Base-by-base conservation (phyloP, 139 green algal species). In the Closterium sp. region DNA sequence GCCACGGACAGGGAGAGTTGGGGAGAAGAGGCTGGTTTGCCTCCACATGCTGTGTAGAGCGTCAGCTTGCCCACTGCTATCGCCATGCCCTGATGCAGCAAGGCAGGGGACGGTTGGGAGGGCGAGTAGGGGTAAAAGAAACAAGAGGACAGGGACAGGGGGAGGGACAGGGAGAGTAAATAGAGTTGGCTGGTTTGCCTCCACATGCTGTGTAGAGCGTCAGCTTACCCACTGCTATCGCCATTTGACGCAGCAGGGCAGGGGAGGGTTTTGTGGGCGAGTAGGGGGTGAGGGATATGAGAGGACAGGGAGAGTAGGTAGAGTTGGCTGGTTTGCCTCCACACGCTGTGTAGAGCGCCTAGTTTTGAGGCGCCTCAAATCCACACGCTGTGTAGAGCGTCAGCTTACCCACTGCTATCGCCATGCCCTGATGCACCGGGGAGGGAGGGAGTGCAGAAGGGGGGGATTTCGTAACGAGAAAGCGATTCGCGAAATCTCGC, bases 21-120 rank as follows among this genome's bases (percentile, higher is more conserved):
- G 24, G 27, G 9, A 9, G 27, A 9, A 9, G 22, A 9, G 27
- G 27, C 6, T 31, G n/a, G 79, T n/a, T n/a, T 62, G 62, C 96
- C 96, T 94, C 73, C 95, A 92, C 17, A 86, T 88, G 70, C 95
- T 91, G 96, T 97, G 95, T 97, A 98, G 79, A 98, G 94, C 28
- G 95, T 95, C 85, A 97, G 95, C 93, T 98, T 98, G 79, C 97
- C 97, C 45, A 96, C 95, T 31, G 93, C 94, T 93, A 98, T 98
- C 45, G 96, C 97, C 96, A 98, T 98, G 90, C 97, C 97, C 89
- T 97, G 96, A 24, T 95, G 13, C 27, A 88, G 11, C 27, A n/a
- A n/a, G n/a, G n/a, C n/a, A n/a, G n/a, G n/a, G n/a, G n/a, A n/a
- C n/a, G n/a, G n/a, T n/a, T n/a, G n/a, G n/a, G n/a, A n/a, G n/a